phyloP scores from a whole-genome alignment of 2,329 filamentous ascomycete species.

The Calcarisporium arbuscula region DNA sequence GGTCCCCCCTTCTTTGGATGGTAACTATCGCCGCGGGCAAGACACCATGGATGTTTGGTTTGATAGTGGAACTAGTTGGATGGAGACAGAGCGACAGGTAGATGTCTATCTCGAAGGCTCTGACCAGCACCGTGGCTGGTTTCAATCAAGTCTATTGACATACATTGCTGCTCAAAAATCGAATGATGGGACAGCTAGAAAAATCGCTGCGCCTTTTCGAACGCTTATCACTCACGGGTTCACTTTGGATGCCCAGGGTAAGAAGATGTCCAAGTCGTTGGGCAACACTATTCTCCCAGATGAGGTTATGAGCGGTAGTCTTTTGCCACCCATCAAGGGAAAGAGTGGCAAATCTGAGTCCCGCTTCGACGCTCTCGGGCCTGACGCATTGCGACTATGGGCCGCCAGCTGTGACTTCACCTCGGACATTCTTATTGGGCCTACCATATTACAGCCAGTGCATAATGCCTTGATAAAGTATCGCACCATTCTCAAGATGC shows the following conservation, averaged over 20 bases:
- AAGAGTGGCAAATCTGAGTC: slow-evolving; percentile 42
- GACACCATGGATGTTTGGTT: slow-evolving; percentile 99
- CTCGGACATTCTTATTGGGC: slow-evolving; percentile 75
- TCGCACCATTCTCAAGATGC: slow-evolving; percentile 82
- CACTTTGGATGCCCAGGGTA: slow-evolving; percentile 79
- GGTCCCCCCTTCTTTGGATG: slow-evolving; percentile 60
- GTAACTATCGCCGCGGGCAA: slow-evolving; percentile 64
- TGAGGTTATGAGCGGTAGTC: slow-evolving; percentile 77
- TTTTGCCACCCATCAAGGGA: slow-evolving; percentile 63
- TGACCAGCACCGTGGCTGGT: slow-evolving; percentile 97
- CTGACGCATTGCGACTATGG: slow-evolving; percentile 86
- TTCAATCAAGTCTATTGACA: slow-evolving; percentile 91
- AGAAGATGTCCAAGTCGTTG: slow-evolving; percentile 97
- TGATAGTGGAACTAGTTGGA: slow-evolving; percentile 95
- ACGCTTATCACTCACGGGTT: slow-evolving; percentile 95
- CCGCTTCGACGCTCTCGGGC: slow-evolving; percentile 65
- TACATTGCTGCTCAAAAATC: slow-evolving; percentile 60
- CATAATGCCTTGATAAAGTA: slow-evolving; percentile 79
- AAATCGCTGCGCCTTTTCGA: slow-evolving; percentile 62
- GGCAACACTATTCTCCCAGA: slow-evolving; percentile 79
- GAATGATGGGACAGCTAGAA: slow-evolving; percentile 18
- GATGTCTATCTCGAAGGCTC: slow-evolving; percentile 92
- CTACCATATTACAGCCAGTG: slow-evolving; percentile 68
- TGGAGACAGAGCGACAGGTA: slow-evolving; percentile 49
- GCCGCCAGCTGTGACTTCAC: slow-evolving; percentile 89